Evolutionary conservation across 805 yeast genomes (phyloP).

Genomic region (Myxozyma kluyveri): DNA sequence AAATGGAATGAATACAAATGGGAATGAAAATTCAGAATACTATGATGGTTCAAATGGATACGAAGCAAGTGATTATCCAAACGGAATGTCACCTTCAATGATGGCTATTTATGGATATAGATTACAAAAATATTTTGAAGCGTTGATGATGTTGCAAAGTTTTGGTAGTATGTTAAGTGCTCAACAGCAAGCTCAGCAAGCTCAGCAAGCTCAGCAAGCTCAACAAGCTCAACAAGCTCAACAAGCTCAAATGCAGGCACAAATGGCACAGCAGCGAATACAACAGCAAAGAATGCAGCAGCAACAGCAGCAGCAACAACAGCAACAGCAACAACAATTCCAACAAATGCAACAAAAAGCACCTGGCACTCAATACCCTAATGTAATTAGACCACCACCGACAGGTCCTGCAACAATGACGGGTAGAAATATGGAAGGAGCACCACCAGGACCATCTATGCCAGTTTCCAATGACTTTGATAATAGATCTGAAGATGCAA

Average conservation of each 20-base stretch:
- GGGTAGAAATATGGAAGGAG: too few relatives aligned
- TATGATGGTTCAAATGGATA: constrained; percentile 16
- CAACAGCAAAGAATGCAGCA: constrained; percentile 1
- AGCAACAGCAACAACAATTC: not conserved
- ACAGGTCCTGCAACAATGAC: too few relatives aligned
- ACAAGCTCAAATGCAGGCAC: constrained; percentile 5
- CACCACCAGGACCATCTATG: too few relatives aligned
- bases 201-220: constrained; percentile 1
- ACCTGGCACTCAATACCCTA: not conserved
- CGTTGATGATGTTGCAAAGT: constrained; percentile 10
- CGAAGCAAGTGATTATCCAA: constrained; percentile 4
- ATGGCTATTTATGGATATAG: constrained; percentile 45
- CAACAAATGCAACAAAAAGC: not conserved
- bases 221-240: constrained; percentile 4
- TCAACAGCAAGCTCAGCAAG: not conserved
- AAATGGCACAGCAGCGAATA: constrained; percentile 7
- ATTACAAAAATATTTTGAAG: constrained; percentile 39
- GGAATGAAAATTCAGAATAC: constrained; percentile 24
- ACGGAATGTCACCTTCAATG: constrained; percentile 43
- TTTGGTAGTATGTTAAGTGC: not conserved
- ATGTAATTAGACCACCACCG: too few relatives aligned
- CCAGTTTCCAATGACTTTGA: too few relatives aligned
- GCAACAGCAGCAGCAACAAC: constrained; percentile 1
- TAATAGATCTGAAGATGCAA: too few relatives aligned
- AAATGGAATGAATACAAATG: constrained; percentile 13